A percentile compares a stretch with the other conserved stretches of the same genome.
Evolutionary conservation across 768 basidiomycete genomes (phyloP).

Genomic region (Kwoniella newhampshirensis): DNA sequence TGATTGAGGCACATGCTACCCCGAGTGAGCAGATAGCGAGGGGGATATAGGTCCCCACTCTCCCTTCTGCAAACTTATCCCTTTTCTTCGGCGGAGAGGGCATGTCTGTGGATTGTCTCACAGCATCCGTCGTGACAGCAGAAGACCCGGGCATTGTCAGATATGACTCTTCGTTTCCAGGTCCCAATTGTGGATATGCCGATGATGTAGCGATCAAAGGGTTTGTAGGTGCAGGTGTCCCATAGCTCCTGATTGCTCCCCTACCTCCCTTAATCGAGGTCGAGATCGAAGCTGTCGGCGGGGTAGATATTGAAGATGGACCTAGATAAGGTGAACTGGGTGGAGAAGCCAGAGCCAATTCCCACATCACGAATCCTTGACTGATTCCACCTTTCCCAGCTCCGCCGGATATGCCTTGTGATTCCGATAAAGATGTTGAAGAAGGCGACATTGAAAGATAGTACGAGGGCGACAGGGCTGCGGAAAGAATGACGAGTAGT

Average conservation of each 20-base stretch:
- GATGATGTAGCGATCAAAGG: slow-evolving; percentile 1
- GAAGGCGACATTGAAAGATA: not conserved
- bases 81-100: slow-evolving; percentile 1
- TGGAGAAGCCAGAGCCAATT: slow-evolving; percentile 37
- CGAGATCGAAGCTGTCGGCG: not conserved
- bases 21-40: slow-evolving; percentile 26
- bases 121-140: not conserved
- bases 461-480: slow-evolving; percentile 29
- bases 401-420: slow-evolving; percentile 1
- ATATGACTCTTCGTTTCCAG: no score
- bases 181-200: not conserved
- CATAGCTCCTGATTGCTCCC: slow-evolving; percentile 4
- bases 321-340: slow-evolving; percentile 15
- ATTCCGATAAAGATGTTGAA: not conserved
- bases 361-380: slow-evolving; percentile 48
- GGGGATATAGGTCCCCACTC: slow-evolving; percentile 34
- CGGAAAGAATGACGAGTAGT: slow-evolving; percentile 38
- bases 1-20: slow-evolving; percentile 13
- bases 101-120: not conserved
- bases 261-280: not conserved
- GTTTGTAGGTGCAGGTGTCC: slow-evolving; percentile 9
- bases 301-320: not conserved
- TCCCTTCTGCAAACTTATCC: slow-evolving; percentile 38
- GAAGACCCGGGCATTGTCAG: not conserved
- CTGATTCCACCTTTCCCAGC: slow-evolving; percentile 6